A percentile compares a stretch with the other conserved stretches of the same genome.
Conservation (phyloP, 2,329 filamentous ascomycete genomes). For the Falciphora oryzae region DNA sequence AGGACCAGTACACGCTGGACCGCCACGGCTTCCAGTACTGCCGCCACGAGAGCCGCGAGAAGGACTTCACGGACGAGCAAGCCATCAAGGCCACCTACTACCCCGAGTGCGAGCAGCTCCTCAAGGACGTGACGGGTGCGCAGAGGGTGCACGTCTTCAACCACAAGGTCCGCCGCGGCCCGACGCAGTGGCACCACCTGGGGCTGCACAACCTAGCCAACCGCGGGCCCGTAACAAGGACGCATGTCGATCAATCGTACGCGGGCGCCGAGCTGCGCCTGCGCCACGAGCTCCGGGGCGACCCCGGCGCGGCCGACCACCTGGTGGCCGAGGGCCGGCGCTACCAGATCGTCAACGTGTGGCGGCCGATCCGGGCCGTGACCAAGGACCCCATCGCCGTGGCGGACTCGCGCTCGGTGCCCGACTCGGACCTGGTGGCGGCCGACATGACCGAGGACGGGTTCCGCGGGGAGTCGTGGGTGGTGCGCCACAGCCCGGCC, state of each 20-base stretch:
- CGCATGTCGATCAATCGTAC: constrained; percentile 39
- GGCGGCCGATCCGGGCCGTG: constrained; percentile 44
- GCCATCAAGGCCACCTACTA: constrained; percentile 47
- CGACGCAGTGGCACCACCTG: constrained; percentile 36
- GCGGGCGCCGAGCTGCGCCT: constrained; percentile 20
- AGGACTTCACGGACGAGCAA: constrained; percentile 40
- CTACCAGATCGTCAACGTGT: constrained; percentile 24
- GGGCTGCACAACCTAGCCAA: constrained; percentile 44
- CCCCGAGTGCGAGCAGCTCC: constrained; percentile 56
- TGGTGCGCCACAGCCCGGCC: constrained; percentile 25
- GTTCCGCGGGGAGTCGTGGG: constrained; percentile 32
- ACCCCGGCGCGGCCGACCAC: constrained; percentile 15
- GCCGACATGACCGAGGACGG: constrained; percentile 27
- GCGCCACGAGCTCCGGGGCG: constrained; percentile 14
- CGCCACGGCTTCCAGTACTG: constrained; percentile 50
- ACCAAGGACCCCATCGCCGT: constrained; percentile 35
- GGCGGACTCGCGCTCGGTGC: constrained; percentile 30
- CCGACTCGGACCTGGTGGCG: constrained; percentile 32
- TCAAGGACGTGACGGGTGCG: constrained; percentile 21
- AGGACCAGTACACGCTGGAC: constrained; percentile 56
- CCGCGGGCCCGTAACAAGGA: constrained; percentile 42
- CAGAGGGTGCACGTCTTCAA: constrained; percentile 48
- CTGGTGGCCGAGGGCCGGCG: constrained; percentile 12
- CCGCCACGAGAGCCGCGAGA: constrained; percentile 35
- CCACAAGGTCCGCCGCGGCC: constrained; percentile 46